Evolutionary conservation across 2,329 filamentous ascomycete genomes (phyloP).

Genomic region (Aureobasidium sp.): DNA sequence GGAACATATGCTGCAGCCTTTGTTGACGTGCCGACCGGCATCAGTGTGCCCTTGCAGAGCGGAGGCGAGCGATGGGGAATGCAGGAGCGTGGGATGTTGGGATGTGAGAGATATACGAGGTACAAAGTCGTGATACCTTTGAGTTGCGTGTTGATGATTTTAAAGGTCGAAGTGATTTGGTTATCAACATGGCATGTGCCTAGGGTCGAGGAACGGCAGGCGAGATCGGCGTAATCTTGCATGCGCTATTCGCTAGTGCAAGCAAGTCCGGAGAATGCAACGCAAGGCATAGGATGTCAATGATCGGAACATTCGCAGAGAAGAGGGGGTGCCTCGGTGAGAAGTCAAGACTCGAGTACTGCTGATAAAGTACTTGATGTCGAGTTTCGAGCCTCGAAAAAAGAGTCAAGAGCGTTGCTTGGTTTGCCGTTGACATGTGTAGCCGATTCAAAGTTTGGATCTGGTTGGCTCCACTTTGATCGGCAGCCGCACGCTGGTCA

Average conservation of each 20-base stretch:
- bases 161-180: background rate
- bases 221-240: background rate
- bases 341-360: background rate
- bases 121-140: background rate
- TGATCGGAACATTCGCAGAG: background rate
- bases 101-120: conserved; percentile 5
- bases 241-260: background rate
- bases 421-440: background rate
- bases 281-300: background rate
- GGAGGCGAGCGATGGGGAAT: background rate
- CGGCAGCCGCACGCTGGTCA: conserved; percentile 5
- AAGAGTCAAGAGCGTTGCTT: background rate
- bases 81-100: background rate
- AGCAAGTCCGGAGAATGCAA: background rate
- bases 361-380: background rate
- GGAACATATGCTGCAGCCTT: background rate
- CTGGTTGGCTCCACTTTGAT: conserved; percentile 2
- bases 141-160: background rate
- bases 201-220: background rate
- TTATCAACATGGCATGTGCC: background rate
- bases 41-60: background rate
- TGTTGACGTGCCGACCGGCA: background rate
- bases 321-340: background rate
- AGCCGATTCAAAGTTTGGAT: background rate
- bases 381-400: background rate